Percentiles rank a stretch among this genome's conserved stretches.
phyloP scores from a whole-genome alignment of 352 stramenopile genomes.

The Globisporangium camurandrum region DNA sequence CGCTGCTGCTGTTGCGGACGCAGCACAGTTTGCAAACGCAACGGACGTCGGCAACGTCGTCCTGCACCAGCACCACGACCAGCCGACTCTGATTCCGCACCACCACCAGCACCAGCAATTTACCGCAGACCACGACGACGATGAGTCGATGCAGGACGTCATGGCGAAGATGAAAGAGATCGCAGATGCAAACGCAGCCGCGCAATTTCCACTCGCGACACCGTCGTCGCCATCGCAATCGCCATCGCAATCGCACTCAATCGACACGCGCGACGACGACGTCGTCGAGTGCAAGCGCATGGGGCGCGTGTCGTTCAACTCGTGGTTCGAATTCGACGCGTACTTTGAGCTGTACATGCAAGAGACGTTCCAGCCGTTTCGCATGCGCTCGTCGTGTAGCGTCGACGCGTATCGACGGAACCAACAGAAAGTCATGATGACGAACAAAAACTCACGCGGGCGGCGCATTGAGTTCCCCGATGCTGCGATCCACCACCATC shows the following conservation, averaged over 20 bases:
- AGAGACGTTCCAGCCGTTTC: conserved; percentile 82
- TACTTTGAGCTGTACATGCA: conserved; percentile 88
- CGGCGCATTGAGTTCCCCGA: conserved; percentile 76
- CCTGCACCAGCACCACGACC: conserved; percentile 23
- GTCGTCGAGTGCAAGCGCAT: conserved; percentile 80
- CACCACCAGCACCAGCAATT: too few relatives aligned
- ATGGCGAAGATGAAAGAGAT: conserved; percentile 66
- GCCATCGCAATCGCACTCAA: too few relatives aligned
- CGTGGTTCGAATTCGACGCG: conserved; percentile 82
- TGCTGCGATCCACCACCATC: conserved; percentile 75
- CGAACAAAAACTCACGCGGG: conserved; percentile 80
- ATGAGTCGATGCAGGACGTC: conserved; percentile 45
- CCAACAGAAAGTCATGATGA: conserved; percentile 84
- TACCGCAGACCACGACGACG: conserved; percentile 45
- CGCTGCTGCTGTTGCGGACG: background rate
- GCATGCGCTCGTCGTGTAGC: conserved; percentile 80
- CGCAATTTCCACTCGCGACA: conserved; percentile 23
- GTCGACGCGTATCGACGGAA: conserved; percentile 79
- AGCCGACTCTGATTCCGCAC: too few relatives aligned
- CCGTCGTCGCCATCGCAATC: conserved; percentile 36
- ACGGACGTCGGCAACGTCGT: background rate
- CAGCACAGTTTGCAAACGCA: background rate
- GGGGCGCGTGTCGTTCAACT: conserved; percentile 78
- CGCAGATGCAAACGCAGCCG: conserved; percentile 21
- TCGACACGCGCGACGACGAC: too few relatives aligned